Conservation (phyloP, 2,329 filamentous ascomycete species). For the Tothia fuscella region DNA sequence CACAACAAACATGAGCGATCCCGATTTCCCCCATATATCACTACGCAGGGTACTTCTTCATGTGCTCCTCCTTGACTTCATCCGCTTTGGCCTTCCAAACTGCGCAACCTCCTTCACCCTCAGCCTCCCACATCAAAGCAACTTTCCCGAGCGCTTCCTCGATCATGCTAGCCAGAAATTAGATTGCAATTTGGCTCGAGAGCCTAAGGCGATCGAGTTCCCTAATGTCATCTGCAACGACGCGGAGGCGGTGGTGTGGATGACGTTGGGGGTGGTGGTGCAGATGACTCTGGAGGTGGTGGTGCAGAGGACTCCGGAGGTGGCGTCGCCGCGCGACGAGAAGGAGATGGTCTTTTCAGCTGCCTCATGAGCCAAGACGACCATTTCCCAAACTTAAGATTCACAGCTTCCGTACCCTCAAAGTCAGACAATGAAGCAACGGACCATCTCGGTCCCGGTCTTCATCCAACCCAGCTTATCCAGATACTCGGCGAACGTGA, state of each 20-base stretch:
- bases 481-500: conserved; percentile 35
- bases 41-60: conserved; percentile 27
- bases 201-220: too few relatives aligned
- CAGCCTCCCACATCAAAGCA: conserved; percentile 38
- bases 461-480: conserved; percentile 37
- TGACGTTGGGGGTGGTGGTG: neutral
- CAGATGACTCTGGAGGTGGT: neutral
- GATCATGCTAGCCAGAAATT: too few relatives aligned
- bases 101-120: conserved; percentile 23
- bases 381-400: too few relatives aligned
- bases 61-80: conserved; percentile 28
- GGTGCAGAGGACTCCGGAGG: neutral
- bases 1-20: too few relatives aligned
- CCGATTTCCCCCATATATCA: too few relatives aligned
- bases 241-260: neutral
- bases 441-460: conserved; percentile 15
- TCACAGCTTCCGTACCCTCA: conserved; percentile 19
- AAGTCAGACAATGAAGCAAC: conserved; percentile 18
- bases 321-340: neutral
- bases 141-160: too few relatives aligned
- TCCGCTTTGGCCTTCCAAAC: conserved; percentile 28
- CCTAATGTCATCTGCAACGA: conserved; percentile 12
- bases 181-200: too few relatives aligned
- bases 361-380: too few relatives aligned
- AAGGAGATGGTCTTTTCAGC: conserved; percentile 1